A percentile compares a stretch with the other conserved stretches of the same genome.
Evolutionary conservation across 2,329 filamentous ascomycete species (phyloP).

Genomic region (Beauveria asiatica): DNA sequence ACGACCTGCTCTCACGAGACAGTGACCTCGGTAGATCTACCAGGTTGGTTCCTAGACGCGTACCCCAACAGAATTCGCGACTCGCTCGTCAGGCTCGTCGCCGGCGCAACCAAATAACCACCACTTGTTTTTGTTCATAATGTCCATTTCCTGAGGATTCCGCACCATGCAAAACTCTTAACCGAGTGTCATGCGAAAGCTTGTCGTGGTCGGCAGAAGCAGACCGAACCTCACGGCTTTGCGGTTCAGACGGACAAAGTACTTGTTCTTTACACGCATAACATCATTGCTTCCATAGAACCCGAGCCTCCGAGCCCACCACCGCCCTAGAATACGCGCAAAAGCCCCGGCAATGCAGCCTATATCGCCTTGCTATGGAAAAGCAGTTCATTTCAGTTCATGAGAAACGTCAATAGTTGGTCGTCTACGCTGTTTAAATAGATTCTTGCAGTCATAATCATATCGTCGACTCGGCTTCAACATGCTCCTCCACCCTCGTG

Average conservation of each 20-base stretch:
- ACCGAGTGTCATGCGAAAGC: not conserved
- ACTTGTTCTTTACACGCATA: not conserved
- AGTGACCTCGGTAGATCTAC: too few relatives aligned
- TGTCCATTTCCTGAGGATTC: conserved; percentile 5
- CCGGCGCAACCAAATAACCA: not conserved
- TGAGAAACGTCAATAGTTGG: too few relatives aligned
- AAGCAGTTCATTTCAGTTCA: not conserved
- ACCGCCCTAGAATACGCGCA: too few relatives aligned
- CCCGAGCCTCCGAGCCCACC: too few relatives aligned
- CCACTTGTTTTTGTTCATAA: conserved; percentile 1
- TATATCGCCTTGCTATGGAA: too few relatives aligned
- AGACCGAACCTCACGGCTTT: not conserved
- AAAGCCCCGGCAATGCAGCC: too few relatives aligned
- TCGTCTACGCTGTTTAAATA: too few relatives aligned
- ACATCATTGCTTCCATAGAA: not conserved
- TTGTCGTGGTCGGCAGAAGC: not conserved
- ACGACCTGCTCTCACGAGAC: too few relatives aligned
- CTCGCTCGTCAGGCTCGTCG: not conserved
- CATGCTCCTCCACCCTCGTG: conserved; percentile 6
- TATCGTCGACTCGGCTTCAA: not conserved
- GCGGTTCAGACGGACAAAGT: not conserved
- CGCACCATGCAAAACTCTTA: not conserved
- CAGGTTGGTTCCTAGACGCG: too few relatives aligned
- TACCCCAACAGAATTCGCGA: not conserved
- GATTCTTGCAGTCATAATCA: not conserved